Evolutionary conservation across 208 protist genomes (phyloP), one percentile per base, ranked within the genome.

Genomic region (Acanthamoeba rhysodes): DNA sequence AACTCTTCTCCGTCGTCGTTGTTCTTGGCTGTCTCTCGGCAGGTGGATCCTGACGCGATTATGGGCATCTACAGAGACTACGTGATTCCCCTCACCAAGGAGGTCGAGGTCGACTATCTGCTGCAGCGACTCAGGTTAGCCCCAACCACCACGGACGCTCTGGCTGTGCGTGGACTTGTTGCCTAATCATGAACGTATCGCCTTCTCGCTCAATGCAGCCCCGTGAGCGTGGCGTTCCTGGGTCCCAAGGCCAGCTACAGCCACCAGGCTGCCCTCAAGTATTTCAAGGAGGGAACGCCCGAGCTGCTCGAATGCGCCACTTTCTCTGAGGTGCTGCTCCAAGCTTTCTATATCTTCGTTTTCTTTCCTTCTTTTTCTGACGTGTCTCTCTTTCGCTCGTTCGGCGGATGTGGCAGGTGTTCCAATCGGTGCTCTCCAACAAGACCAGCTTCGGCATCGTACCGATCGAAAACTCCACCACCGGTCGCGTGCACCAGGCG

Each of bases 61-160:
- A 90, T 95, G 37, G 29, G 50, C 45, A 94, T 98, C 41, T 97
- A 97, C 93, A 68, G 82, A 53, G 96, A 97, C 55, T 95, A 90
- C 59, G 74, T 98, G 37, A 97, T 98, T 53, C 97, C 97, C 14
- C 92, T 98, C 24, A 98, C 97, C 27, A 97, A 98, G 80, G 97
- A 98, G n/a, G 97, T 98, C 2, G 96, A 98, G 78, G 95, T 98
- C 45, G 82, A 72, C 34, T 98, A 98, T 87, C 96, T 98, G 10
- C 70, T 98, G 29, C 95, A 97, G 74, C 85, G 97, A 29, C 80
- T 95, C 14, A 80, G 76, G 90, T 82, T 22, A 12, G 45, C 32
- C 29, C 2, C 20, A 2, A 1, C 62, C 1, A 2, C 10, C 87
- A 50, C 37, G 37, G 32, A 45, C 9, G 12, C 27, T 92, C 45